phyloP scores from a whole-genome alignment of 23 red algal species.

The Gracilariopsis chorda region DNA sequence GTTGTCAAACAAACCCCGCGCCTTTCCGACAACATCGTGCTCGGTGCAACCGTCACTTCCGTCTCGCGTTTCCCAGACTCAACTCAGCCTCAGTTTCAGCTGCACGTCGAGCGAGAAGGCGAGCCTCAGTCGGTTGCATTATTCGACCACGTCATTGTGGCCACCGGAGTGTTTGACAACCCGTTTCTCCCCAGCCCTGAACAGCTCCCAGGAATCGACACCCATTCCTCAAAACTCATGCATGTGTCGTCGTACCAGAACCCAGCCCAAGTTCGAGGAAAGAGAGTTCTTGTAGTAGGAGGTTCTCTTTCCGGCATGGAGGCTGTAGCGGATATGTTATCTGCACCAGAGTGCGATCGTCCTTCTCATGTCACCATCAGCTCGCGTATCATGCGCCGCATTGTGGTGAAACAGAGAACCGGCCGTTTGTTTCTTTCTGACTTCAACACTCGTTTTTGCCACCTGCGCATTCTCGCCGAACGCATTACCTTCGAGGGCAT shows the following conservation, averaged over 20 bases:
- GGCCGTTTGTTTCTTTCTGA: not conserved
- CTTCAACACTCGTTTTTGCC: not conserved
- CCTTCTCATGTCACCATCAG: slow-evolving; percentile 5
- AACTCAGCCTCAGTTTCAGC: not conserved
- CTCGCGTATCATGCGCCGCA: slow-evolving; percentile 2
- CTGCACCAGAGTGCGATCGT: not conserved
- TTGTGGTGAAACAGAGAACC: not conserved
- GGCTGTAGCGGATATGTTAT: slow-evolving; percentile 1
- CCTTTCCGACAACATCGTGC: not conserved
- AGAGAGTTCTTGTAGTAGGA: not conserved
- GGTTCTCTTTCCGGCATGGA: slow-evolving; percentile 11
- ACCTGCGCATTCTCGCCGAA: not conserved
- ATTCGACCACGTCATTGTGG: slow-evolving; percentile 26
- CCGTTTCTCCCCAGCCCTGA: not conserved
- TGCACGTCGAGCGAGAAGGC: not conserved
- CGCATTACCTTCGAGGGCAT: not conserved
- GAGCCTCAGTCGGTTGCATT: too few relatives aligned
- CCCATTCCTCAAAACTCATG: not conserved
- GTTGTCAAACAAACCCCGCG: not conserved
- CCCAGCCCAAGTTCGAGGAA: not conserved
- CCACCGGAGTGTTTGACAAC: not conserved
- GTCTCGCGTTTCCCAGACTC: not conserved
- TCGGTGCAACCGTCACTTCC: not conserved
- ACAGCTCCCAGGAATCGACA: not conserved
- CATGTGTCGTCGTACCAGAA: slow-evolving; percentile 6